These are phyloP conservation scores for Albizia julibrissin DNA, from an alignment of 306 rosid species.

Conservation along the genomic window DNA sequence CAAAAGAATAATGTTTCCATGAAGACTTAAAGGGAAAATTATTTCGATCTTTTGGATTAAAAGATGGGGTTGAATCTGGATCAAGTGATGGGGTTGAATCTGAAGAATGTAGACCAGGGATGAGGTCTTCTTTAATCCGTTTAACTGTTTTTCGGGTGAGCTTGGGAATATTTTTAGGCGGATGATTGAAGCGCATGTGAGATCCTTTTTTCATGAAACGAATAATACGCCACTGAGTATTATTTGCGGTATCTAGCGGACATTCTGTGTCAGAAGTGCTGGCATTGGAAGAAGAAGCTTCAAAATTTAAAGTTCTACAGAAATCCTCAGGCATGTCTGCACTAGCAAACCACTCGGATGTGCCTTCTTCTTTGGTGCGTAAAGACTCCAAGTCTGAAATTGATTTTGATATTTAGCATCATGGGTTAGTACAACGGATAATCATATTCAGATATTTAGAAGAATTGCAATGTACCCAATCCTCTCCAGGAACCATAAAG, in stretches of 20 bases:
- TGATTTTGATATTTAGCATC: slow-evolving; percentile 26
- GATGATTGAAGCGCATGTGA: slow-evolving; percentile 58
- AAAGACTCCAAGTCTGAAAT: slow-evolving; percentile 50
- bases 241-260: slow-evolving; percentile 33
- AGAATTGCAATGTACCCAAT: slow-evolving; percentile 42
- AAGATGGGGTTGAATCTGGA: slow-evolving; percentile 29
- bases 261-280: slow-evolving; percentile 71
- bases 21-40: slow-evolving; percentile 62
- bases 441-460: background rate
- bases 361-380: slow-evolving; percentile 44
- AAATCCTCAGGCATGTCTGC: slow-evolving; percentile 34
- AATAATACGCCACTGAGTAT: slow-evolving; percentile 60
- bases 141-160: slow-evolving; percentile 77
- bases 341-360: slow-evolving; percentile 41
- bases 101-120: slow-evolving; percentile 57
- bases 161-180: slow-evolving; percentile 56
- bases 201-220: slow-evolving; percentile 68
- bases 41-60: too few species aligned
- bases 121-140: slow-evolving; percentile 62
- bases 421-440: slow-evolving; percentile 2
- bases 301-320: slow-evolving; percentile 50
- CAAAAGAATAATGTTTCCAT: slow-evolving; percentile 74
- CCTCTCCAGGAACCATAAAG: slow-evolving; percentile 65
- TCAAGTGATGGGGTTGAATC: slow-evolving; percentile 48
- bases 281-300: slow-evolving; percentile 54